Conservation (phyloP, 1,139 yeast genomes). For the Geotrichum candidum region DNA sequence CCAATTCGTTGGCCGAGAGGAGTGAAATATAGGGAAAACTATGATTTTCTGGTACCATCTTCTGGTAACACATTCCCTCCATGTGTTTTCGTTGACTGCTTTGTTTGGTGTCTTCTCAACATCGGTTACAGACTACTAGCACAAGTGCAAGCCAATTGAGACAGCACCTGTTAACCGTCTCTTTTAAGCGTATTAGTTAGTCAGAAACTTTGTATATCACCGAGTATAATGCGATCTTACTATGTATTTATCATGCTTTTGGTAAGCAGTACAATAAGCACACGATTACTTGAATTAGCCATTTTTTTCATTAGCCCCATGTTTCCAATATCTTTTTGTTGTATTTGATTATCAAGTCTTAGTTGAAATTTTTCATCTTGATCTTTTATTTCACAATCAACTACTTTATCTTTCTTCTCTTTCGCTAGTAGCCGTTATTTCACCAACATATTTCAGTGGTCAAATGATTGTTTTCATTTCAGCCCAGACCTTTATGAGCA, state of each 20-base stretch:
- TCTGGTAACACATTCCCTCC: constrained; percentile 62
- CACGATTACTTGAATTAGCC: constrained; percentile 91
- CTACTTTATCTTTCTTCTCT: constrained; percentile 53
- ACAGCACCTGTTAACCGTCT: constrained; percentile 83
- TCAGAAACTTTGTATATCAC: constrained; percentile 27
- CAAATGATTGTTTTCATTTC: constrained; percentile 98
- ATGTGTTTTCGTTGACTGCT: constrained; percentile 51
- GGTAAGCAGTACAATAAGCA: constrained; percentile 92
- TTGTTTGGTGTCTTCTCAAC: constrained; percentile 87
- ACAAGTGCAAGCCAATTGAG: constrained; percentile 73
- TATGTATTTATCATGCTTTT: constrained; percentile 86
- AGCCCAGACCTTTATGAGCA: constrained; percentile 97
- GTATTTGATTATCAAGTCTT: constrained; percentile 70
- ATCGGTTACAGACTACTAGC: constrained; percentile 73
- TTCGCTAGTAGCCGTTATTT: constrained; percentile 79
- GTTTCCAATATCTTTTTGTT: constrained; percentile 69
- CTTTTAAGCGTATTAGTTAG: constrained; percentile 54
- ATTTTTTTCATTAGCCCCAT: constrained; percentile 83
- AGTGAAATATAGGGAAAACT: constrained; percentile 82
- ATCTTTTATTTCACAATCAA: constrained; percentile 52
- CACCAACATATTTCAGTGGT: constrained; percentile 94
- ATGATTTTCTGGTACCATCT: constrained; percentile 67
- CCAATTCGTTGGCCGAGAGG: constrained; percentile 85
- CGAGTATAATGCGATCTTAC: constrained; percentile 39
- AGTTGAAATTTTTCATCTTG: constrained; percentile 46